A percentile compares a stretch with the other conserved stretches of the same genome.
Evolutionary conservation across 306 rosid genomes (phyloP).

Genomic region (Sindora glabra): DNA sequence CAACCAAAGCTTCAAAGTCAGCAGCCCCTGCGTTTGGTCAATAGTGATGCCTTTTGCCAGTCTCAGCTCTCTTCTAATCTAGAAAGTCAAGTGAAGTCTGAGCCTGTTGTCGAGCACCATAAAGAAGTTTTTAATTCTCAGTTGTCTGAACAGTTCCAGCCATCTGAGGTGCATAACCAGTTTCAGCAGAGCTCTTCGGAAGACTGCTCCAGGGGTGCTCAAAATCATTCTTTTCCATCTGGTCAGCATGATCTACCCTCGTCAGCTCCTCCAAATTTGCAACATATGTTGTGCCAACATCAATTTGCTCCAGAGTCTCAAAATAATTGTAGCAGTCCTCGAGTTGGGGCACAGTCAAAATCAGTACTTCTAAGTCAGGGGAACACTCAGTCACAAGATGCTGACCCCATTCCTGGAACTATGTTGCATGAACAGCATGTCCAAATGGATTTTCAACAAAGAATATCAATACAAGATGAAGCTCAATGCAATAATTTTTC

Average conservation of each 20-base stretch:
- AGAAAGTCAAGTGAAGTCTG: constrained; percentile 56
- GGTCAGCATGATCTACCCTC: constrained; percentile 52
- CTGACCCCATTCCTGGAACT: constrained; percentile 22
- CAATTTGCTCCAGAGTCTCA: constrained; percentile 56
- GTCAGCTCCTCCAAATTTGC: constrained; percentile 53
- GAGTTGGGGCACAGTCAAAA: constrained; percentile 63
- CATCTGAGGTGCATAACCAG: constrained; percentile 68
- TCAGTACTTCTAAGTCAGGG: constrained; percentile 40
- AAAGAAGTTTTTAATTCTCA: constrained; percentile 53
- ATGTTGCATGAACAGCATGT: constrained; percentile 33
- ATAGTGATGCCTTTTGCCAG: constrained; percentile 50
- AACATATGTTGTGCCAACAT: constrained; percentile 43
- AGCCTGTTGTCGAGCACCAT: constrained; percentile 56
- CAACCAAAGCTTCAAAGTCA: constrained; percentile 58
- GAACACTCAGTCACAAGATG: constrained; percentile 36
- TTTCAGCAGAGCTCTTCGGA: constrained; percentile 61
- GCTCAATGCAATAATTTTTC: constrained; percentile 80
- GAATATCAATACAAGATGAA: constrained; percentile 59
- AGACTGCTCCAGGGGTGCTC: constrained; percentile 46
- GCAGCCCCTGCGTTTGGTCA: constrained; percentile 53
- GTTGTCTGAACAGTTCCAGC: constrained; percentile 50
- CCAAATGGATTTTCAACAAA: constrained; percentile 41
- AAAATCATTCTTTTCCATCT: constrained; percentile 44
- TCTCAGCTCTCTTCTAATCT: constrained; percentile 51
- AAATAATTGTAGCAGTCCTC: constrained; percentile 52